A percentile compares a stretch with the other conserved stretches of the same genome.
These are phyloP conservation scores for Ajuga chamaepitys DNA, from an alignment of 257 asterid genomes.

Conservation along the genomic window DNA sequence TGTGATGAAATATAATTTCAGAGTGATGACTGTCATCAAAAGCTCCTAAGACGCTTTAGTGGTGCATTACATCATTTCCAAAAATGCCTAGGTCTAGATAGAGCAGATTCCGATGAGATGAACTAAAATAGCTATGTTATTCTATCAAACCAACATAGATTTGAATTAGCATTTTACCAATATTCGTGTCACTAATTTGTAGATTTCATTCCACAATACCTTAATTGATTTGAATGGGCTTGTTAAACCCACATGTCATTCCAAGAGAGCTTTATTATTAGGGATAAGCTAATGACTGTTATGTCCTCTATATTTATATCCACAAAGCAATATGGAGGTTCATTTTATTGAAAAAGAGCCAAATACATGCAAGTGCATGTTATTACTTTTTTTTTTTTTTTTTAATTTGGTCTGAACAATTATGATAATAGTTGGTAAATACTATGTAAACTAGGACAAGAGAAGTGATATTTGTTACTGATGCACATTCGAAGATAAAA, in stretches of 20 bases:
- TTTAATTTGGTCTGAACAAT: slow-evolving; percentile 5
- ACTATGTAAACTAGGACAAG: not conserved
- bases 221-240: not conserved
- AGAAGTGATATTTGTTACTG: not conserved
- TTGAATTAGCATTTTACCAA: not conserved
- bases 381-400: too few relatives aligned
- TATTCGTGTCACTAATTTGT: not conserved
- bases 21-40: not conserved
- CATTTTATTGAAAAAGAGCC: not conserved
- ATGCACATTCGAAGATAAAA: not conserved
- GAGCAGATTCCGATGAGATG: not conserved
- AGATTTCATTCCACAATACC: not conserved
- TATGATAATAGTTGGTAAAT: not conserved
- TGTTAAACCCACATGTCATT: slow-evolving; percentile 1
- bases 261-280: not conserved
- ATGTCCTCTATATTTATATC: not conserved
- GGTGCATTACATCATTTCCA: not conserved
- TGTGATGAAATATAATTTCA: not conserved
- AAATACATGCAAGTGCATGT: not conserved
- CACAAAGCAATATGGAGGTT: not conserved
- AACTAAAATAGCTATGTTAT: too few relatives aligned
- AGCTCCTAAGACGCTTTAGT: not conserved
- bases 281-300: not conserved
- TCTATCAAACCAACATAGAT: not conserved
- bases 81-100: not conserved